These are phyloP conservation scores for Phytophthora multivora DNA, from an alignment of 352 stramenopile genomes.

Conservation along the genomic window DNA sequence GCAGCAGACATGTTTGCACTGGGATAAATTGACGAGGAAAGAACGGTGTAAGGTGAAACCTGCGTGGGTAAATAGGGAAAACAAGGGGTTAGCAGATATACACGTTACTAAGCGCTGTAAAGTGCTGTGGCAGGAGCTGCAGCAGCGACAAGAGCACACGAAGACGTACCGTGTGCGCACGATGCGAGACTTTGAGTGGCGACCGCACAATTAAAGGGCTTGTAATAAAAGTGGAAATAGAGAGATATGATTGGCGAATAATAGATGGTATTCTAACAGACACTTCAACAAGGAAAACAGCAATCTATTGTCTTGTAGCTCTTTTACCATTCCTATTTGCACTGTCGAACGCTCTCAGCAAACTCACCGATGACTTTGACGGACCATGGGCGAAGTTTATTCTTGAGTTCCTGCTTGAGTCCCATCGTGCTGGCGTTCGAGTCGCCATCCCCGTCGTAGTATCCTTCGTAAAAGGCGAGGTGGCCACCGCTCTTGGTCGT, in stretches of 20 bases:
- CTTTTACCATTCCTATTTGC: slow-evolving; percentile 7
- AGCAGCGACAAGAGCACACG: slow-evolving; percentile 2
- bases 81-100: slow-evolving; percentile 17
- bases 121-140: not conserved
- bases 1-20: slow-evolving; percentile 36
- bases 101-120: not conserved
- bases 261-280: too few relatives aligned
- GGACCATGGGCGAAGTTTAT: slow-evolving; percentile 38
- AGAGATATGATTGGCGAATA: slow-evolving; percentile 12
- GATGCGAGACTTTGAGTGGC: slow-evolving; percentile 32
- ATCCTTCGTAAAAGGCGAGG: slow-evolving; percentile 50
- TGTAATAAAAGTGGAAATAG: slow-evolving; percentile 8
- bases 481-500: slow-evolving; percentile 53
- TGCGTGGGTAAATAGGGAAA: slow-evolving; percentile 2
- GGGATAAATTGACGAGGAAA: slow-evolving; percentile 12
- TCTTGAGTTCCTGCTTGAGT: slow-evolving; percentile 9
- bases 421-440: not conserved
- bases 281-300: not conserved
- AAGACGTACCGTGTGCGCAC: slow-evolving; percentile 13
- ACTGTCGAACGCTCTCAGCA: slow-evolving; percentile 34
- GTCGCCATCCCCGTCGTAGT: slow-evolving; percentile 8
- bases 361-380: slow-evolving; percentile 48
- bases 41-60: slow-evolving; percentile 8
- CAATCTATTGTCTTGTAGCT: too few relatives aligned
- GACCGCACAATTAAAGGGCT: slow-evolving; percentile 24